A percentile compares a stretch with the other conserved stretches of the same genome.
Conservation (phyloP, 805 yeast genomes). For the Ogataea minuta region DNA sequence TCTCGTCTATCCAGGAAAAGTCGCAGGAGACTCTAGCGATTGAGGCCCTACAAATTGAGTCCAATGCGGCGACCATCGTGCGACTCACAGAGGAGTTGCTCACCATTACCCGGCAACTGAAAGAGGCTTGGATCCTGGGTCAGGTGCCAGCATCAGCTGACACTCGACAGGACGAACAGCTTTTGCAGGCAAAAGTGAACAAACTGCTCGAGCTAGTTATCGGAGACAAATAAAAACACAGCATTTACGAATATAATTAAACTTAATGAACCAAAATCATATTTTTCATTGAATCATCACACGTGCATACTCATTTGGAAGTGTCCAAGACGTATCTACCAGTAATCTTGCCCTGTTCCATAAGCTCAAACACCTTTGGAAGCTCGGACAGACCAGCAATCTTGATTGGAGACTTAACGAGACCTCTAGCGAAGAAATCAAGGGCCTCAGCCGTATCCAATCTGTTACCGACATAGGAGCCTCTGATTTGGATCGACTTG, state of each 20-base stretch:
- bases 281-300: constrained; percentile 5
- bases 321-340: constrained; percentile 92
- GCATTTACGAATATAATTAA: background rate
- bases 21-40: constrained; percentile 41
- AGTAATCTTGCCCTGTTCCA: constrained; percentile 83
- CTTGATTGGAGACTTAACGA: constrained; percentile 64
- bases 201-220: constrained; percentile 35
- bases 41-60: constrained; percentile 56
- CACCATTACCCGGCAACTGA: constrained; percentile 45
- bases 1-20: constrained; percentile 37
- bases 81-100: constrained; percentile 53
- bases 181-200: constrained; percentile 34
- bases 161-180: constrained; percentile 17
- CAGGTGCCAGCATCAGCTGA: constrained; percentile 40
- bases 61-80: constrained; percentile 49
- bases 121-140: constrained; percentile 59
- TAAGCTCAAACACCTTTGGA: constrained; percentile 65
- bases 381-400: constrained; percentile 75
- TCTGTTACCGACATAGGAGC: constrained; percentile 89
- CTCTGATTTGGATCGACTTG: constrained; percentile 69
- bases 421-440: constrained; percentile 68
- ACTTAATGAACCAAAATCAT: background rate
- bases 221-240: constrained; percentile 16
- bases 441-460: constrained; percentile 79
- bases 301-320: constrained; percentile 44